These are phyloP conservation scores for Neofusicoccum ribis DNA, from an alignment of 2,329 filamentous ascomycete genomes.

Conservation along the genomic window DNA sequence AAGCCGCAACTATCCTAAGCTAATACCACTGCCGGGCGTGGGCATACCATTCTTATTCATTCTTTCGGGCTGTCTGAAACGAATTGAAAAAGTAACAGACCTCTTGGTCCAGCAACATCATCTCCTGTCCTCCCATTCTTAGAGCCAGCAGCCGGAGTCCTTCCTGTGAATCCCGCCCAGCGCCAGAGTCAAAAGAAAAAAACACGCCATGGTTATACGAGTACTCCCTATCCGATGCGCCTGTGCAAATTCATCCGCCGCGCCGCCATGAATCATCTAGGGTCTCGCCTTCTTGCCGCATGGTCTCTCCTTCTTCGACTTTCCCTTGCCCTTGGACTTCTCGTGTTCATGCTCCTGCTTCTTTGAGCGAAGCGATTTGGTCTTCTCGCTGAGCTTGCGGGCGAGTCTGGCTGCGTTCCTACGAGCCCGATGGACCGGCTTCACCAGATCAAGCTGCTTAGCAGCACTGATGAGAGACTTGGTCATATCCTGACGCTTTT, in stretches of 20 bases:
- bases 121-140: neutral
- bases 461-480: neutral
- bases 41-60: neutral
- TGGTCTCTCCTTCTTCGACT: neutral
- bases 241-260: conserved; percentile 2
- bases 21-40: neutral
- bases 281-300: conserved; percentile 2
- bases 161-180: neutral
- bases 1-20: neutral
- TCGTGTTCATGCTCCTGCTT: neutral
- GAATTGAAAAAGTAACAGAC: neutral
- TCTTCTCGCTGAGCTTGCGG: conserved; percentile 15
- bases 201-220: neutral
- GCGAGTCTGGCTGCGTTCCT: conserved; percentile 33
- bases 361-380: neutral
- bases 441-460: conserved; percentile 21
- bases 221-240: conserved; percentile 14
- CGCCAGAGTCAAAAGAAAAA: neutral
- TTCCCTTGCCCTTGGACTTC: neutral
- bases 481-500: neutral
- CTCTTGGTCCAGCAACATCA: neutral
- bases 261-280: neutral
- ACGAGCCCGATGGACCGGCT: conserved; percentile 30
- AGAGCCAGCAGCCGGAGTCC: neutral
- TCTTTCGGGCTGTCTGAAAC: neutral